phyloP scores from a whole-genome alignment of 2,329 filamentous ascomycete genomes.

The Colletotrichum lindemuthianum region DNA sequence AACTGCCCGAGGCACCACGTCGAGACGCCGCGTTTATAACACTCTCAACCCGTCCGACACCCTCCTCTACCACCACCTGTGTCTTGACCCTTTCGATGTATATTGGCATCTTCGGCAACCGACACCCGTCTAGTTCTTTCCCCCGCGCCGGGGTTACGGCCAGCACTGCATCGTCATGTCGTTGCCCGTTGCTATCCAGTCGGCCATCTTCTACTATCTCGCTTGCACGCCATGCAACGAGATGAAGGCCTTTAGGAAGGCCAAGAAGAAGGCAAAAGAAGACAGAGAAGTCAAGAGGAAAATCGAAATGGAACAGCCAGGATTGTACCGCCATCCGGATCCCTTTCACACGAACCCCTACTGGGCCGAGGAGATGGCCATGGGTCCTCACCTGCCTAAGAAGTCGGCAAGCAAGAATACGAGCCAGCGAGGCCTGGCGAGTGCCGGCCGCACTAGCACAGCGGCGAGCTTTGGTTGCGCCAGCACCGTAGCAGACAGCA shows the following conservation, averaged over 20 bases:
- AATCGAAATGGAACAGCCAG: constrained; percentile 75
- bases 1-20: constrained; percentile 19
- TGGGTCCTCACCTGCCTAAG: constrained; percentile 80
- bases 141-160: constrained; percentile 30
- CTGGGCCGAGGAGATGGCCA: constrained; percentile 86
- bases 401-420: constrained; percentile 66
- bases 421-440: constrained; percentile 65
- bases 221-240: constrained; percentile 83
- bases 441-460: constrained; percentile 64
- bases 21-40: constrained; percentile 15
- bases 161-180: constrained; percentile 51
- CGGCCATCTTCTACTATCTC: constrained; percentile 80
- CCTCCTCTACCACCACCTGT: background rate
- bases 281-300: constrained; percentile 73
- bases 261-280: constrained; percentile 75
- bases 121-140: constrained; percentile 12
- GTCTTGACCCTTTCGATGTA: constrained; percentile 24
- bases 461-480: constrained; percentile 49
- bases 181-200: constrained; percentile 72
- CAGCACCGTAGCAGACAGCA: constrained; percentile 49
- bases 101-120: constrained; percentile 16
- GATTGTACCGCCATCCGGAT: constrained; percentile 79
- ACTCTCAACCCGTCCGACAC: constrained; percentile 11
- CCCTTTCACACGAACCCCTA: constrained; percentile 89
- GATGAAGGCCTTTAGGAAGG: constrained; percentile 74